Evolutionary conservation across 2,329 filamentous ascomycete species (phyloP).

Genomic region (Hypomyces rosellus): DNA sequence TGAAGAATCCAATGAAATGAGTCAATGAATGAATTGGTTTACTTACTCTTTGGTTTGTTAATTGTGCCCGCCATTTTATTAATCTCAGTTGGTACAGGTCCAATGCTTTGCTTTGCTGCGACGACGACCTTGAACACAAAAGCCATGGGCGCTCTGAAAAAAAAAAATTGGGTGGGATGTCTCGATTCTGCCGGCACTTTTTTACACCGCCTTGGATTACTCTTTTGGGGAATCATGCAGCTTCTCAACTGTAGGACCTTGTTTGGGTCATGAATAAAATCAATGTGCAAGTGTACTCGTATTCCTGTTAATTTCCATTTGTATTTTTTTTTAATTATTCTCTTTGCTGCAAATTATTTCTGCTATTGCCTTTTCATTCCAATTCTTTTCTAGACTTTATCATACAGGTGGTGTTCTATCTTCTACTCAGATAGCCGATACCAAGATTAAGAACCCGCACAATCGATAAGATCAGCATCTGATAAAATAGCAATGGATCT

Average conservation of each 20-base stretch:
- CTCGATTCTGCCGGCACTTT: constrained; percentile 28
- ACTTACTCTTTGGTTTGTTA: constrained; percentile 49
- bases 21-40: background rate
- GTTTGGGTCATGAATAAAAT: background rate
- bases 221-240: background rate
- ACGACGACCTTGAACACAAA: background rate
- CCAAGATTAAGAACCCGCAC: no score
- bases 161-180: constrained; percentile 35
- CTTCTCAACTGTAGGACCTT: background rate
- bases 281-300: background rate
- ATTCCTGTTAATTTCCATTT: background rate
- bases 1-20: background rate
- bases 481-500: no score
- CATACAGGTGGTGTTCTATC: no score
- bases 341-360: no score
- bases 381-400: no score
- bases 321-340: background rate
- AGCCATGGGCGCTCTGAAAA: constrained; percentile 9
- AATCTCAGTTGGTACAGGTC: background rate
- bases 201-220: constrained; percentile 25
- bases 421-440: no score
- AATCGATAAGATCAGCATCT: no score
- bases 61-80: constrained; percentile 46
- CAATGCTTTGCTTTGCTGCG: constrained; percentile 6
- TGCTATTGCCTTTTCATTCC: no score